Percentiles rank a stretch among this genome's conserved stretches.
phyloP scores from a whole-genome alignment of 768 basidiomycete species.

The Collybia nuda region DNA sequence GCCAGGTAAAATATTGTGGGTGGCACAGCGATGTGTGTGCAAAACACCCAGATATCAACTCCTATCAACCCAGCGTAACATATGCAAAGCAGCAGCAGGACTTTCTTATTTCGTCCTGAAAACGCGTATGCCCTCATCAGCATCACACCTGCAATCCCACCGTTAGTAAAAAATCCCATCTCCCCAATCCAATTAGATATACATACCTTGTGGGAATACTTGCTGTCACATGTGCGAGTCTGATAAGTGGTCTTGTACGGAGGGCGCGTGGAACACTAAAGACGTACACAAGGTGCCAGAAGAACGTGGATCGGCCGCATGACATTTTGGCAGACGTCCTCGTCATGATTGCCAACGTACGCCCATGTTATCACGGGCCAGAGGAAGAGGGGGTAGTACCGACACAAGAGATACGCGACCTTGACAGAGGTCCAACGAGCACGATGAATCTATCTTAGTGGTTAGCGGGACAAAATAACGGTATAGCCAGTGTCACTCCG shows the following conservation, averaged over 20 bases:
- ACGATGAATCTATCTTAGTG: conserved; percentile 27
- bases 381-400: conserved; percentile 37
- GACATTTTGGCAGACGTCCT: conserved; percentile 26
- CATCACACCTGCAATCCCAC: conserved; percentile 33
- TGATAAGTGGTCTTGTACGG: not conserved
- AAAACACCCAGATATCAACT: conserved; percentile 37
- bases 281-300: conserved; percentile 32
- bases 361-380: conserved; percentile 39
- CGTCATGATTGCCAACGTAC: conserved; percentile 32
- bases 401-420: conserved; percentile 37
- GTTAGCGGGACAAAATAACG: not conserved
- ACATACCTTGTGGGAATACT: conserved; percentile 39
- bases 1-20: conserved; percentile 21
- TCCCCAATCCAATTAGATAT: not conserved
- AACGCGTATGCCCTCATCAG: conserved; percentile 45
- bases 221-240: conserved; percentile 23
- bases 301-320: conserved; percentile 28
- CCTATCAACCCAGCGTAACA: conserved; percentile 31
- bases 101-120: conserved; percentile 28
- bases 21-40: conserved; percentile 18
- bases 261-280: not conserved
- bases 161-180: not conserved
- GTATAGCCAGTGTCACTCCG: not conserved
- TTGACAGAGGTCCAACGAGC: conserved; percentile 39
- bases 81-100: conserved; percentile 26